Base-by-base conservation (phyloP, 306 rosid genomes). In the Quercus mongolica region DNA sequence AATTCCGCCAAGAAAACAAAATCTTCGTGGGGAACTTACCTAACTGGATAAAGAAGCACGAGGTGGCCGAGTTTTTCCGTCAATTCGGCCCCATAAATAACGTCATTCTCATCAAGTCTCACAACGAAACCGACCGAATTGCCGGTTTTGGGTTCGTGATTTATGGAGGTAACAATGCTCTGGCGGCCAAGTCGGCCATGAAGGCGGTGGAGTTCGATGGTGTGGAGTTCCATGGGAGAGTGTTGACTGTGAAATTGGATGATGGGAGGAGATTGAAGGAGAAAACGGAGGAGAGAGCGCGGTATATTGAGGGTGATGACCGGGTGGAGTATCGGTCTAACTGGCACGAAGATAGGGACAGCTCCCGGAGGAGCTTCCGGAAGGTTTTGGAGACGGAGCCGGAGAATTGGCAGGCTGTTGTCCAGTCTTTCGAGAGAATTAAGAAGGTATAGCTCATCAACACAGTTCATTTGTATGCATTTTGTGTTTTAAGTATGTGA, bases 131-230 rank as follows among this genome's bases (percentile, higher is more conserved):
- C 0, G 86, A 85, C 83, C 83, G 88, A 84, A 95, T 89, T 62
- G 97, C 93, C 0, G 98, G 98, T 4, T 95, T 87, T 18, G 99
- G 94, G 61, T 95, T 95, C 35, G 87, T 95, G 11, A 81, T 91
- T 33, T 95, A 89, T 19, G 90, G 78, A 0, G 97, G 92, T 4
- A 54, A 13, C n/a, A 49, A 67, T 35, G 51, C 69, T 1, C 74
- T 65, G 26, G 91, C 95, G 19, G 86, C 80, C 5, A 89, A 74
- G 69, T 89, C 93, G 2, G 98, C 98, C 28, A 83, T 82, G 84
- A 89, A 89, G 77, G 99, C 99, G 1, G 97, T 86, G 69, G 99
- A 90, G 86, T 95, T 95, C 20, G 97, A 95, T 14, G 99, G 99
- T 2, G 87, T 95, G 70, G 99, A 95, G 84, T 95, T 95, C 67